phyloP scores from a whole-genome alignment of 768 basidiomycete species.

The Leucosporidium scottii region DNA sequence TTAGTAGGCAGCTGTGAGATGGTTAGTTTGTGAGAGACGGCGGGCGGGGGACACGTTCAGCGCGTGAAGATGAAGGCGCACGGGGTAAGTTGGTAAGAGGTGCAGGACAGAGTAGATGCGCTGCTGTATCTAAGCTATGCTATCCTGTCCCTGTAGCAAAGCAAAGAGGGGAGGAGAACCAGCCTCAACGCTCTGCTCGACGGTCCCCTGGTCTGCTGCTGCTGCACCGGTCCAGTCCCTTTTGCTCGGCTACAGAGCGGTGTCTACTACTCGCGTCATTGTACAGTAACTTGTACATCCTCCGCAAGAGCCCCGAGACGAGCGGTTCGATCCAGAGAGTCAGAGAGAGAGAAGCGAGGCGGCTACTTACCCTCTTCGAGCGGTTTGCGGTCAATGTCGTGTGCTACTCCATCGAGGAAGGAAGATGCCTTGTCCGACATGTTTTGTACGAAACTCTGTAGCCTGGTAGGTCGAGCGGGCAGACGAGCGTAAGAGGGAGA shows the following conservation, averaged over 20 bases:
- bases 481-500: not conserved
- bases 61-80: not conserved
- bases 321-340: not conserved
- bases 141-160: slow-evolving; percentile 1
- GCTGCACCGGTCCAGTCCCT: not conserved
- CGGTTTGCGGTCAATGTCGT: not conserved
- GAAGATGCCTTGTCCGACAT: not conserved
- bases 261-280: too few relatives aligned
- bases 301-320: not conserved
- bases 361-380: not conserved
- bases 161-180: too few relatives aligned
- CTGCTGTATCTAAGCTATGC: not conserved
- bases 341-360: not conserved
- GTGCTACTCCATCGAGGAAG: not conserved
- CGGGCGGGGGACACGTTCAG: not conserved
- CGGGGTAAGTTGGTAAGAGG: not conserved
- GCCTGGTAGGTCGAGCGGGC: not conserved
- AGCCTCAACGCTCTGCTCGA: not conserved
- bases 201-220: not conserved
- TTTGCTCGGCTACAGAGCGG: not conserved
- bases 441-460: not conserved
- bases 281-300: not conserved
- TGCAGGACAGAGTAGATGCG: not conserved
- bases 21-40: not conserved
- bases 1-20: too few relatives aligned